Base-by-base conservation (phyloP, 2,329 filamentous ascomycete species). In the Fusarium subtropicale region DNA sequence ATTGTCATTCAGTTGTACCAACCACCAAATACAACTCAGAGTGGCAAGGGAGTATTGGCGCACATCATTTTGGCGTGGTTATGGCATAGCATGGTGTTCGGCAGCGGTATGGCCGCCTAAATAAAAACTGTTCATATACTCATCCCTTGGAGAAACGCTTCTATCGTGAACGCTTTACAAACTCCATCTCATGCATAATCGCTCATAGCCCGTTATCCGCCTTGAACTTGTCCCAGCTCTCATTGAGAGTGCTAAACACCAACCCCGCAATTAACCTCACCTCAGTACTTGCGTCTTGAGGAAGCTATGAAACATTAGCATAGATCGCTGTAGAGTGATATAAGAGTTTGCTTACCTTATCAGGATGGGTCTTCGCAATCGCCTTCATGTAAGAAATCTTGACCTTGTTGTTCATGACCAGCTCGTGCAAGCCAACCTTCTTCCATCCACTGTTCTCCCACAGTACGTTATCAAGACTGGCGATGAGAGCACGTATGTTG, bases 341-440 rank as follows among this genome's bases (percentile, higher is more conserved):
- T 26, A 12, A 16, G 16, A 12, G 44, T 30, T 30, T 30, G 38
- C 88, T 81, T 85, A 97, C 96, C 91, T 99, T 99, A 80, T 99
- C 96, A 64, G 96, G 96, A 85, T 99, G 96, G 73, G 96, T 96
- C 85, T 97, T 98, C 13, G 91, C 93, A 86, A 99, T 98, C 8
- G 95, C 96, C 87, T 97, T 97, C 96, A 99, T 98, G 78, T 99
- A 99, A 64, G 92, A 86, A 69, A 99, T 91, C 87, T 99, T 99
- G 79, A 98, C 96, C 85, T 95, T 97, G 72, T 92, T 94, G 34
- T 94, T 90, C 86, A 97, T 87, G 54, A 99, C 91, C 72, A 99
- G 80, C 82, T 99, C 96, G 69, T 94, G 91, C 88, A 99, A 89
- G 33, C 93, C 94, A 59, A 98, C 91, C 83, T 97, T 97, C 84